These are phyloP conservation scores for Lobosporangium transversale DNA, from an alignment of 192 early-diverging fungal species.

Conservation along the genomic window DNA sequence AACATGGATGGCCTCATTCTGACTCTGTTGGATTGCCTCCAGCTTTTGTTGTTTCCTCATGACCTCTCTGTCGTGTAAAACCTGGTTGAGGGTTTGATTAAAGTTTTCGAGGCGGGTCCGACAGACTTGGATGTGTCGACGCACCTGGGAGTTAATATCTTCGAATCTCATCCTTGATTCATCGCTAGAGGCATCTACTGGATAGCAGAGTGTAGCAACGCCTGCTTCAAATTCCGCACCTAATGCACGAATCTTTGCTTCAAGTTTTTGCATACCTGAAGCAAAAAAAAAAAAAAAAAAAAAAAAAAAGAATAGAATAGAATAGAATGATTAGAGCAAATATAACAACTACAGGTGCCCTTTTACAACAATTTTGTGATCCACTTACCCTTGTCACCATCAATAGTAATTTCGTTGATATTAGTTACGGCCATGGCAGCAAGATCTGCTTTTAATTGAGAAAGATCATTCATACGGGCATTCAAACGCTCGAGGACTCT, in stretches of 20 bases:
- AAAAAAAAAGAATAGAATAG: neutral
- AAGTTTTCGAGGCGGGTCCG: slow-evolving; percentile 1
- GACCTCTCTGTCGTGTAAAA: slow-evolving; percentile 10
- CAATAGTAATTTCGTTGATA: too few species aligned
- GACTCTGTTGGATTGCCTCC: slow-evolving; percentile 3
- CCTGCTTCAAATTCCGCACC: slow-evolving; percentile 10
- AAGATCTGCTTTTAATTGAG: slow-evolving; percentile 1
- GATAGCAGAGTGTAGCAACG: slow-evolving; percentile 15
- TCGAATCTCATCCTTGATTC: slow-evolving; percentile 9
- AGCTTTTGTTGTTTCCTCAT: slow-evolving; percentile 12
- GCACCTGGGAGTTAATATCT: slow-evolving; percentile 18
- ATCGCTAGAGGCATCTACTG: slow-evolving; percentile 14
- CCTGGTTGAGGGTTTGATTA: slow-evolving; percentile 5
- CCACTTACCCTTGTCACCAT: too few species aligned
- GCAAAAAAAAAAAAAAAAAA: neutral
- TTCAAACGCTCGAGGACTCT: slow-evolving; percentile 18
- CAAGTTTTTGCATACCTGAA: neutral
- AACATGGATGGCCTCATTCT: slow-evolving; percentile 11
- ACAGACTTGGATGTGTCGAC: slow-evolving; percentile 10
- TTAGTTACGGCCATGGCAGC: neutral
- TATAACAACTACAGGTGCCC: too few species aligned
- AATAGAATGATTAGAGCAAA: too few species aligned
- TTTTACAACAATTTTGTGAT: too few species aligned
- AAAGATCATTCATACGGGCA: slow-evolving; percentile 4
- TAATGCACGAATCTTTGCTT: slow-evolving; percentile 6